Conservation (phyloP, 306 rosid genomes). For the Medicago arabica region DNA sequence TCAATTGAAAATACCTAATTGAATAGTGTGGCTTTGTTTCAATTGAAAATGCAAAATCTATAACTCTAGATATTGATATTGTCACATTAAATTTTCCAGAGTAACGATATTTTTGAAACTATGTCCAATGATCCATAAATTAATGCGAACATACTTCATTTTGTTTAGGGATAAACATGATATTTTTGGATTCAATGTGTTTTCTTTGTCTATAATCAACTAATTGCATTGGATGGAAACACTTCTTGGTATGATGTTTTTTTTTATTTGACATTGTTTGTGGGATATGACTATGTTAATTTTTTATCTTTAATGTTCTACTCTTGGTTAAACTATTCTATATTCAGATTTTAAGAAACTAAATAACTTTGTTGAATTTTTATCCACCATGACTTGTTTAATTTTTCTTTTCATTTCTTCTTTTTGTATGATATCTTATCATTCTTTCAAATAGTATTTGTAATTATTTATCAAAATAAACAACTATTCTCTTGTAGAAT, state of each 20-base stretch:
- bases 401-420: not conserved
- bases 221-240: not conserved
- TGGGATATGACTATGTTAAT: too few relatives aligned
- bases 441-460: not conserved
- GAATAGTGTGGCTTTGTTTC: not conserved
- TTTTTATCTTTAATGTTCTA: too few relatives aligned
- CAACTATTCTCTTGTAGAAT: not conserved
- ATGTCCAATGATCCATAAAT: not conserved
- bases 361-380: not conserved
- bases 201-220: not conserved
- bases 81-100: not conserved
- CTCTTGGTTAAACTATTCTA: too few relatives aligned
- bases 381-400: not conserved
- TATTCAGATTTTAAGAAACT: not conserved
- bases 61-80: not conserved
- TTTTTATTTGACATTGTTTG: too few relatives aligned
- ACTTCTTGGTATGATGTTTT: too few relatives aligned
- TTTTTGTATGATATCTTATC: not conserved
- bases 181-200: not conserved
- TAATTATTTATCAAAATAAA: constrained; percentile 3
- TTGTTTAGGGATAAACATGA: constrained; percentile 34
- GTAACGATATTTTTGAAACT: constrained; percentile 11
- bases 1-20: constrained; percentile 16
- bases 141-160: constrained; percentile 13
- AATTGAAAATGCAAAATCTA: constrained; percentile 13